Conservation (phyloP, 2,329 filamentous ascomycete genomes). For the Claviceps maximensis region DNA sequence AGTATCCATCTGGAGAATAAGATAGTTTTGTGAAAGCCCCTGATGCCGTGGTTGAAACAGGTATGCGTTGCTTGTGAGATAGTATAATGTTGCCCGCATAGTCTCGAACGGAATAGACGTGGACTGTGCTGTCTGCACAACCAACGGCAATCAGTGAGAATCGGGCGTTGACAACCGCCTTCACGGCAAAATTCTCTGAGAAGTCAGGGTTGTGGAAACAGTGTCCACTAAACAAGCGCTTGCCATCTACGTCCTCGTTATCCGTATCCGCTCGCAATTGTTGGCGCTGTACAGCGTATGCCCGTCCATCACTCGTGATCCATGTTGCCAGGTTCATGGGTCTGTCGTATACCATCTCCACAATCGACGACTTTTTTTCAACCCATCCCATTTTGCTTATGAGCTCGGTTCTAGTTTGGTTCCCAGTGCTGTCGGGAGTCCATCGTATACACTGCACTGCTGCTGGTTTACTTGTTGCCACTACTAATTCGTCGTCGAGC, state of each 20-base stretch:
- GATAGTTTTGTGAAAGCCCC: slow-evolving; percentile 61
- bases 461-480: slow-evolving; percentile 80
- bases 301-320: slow-evolving; percentile 78
- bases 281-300: slow-evolving; percentile 77
- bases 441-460: slow-evolving; percentile 96
- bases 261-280: slow-evolving; percentile 24
- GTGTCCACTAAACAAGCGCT: slow-evolving; percentile 73
- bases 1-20: slow-evolving; percentile 94
- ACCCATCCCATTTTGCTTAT: slow-evolving; percentile 79
- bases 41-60: slow-evolving; percentile 52
- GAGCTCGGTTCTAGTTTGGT: slow-evolving; percentile 82
- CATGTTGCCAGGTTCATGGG: slow-evolving; percentile 94
- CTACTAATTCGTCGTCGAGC: slow-evolving; percentile 81
- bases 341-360: slow-evolving; percentile 83
- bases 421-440: slow-evolving; percentile 69
- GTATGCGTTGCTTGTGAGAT: slow-evolving; percentile 64
- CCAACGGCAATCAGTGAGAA: slow-evolving; percentile 89
- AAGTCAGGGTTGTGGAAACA: slow-evolving; percentile 70
- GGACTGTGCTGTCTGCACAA: slow-evolving; percentile 64
- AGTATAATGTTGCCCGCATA: slow-evolving; percentile 85
- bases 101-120: slow-evolving; percentile 86
- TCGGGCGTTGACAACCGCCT: slow-evolving; percentile 78
- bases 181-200: slow-evolving; percentile 48
- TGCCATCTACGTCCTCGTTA: slow-evolving; percentile 33
- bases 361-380: slow-evolving; percentile 60